Conservation (phyloP, 768 basidiomycete species). For the Tephrocybe sp. region DNA sequence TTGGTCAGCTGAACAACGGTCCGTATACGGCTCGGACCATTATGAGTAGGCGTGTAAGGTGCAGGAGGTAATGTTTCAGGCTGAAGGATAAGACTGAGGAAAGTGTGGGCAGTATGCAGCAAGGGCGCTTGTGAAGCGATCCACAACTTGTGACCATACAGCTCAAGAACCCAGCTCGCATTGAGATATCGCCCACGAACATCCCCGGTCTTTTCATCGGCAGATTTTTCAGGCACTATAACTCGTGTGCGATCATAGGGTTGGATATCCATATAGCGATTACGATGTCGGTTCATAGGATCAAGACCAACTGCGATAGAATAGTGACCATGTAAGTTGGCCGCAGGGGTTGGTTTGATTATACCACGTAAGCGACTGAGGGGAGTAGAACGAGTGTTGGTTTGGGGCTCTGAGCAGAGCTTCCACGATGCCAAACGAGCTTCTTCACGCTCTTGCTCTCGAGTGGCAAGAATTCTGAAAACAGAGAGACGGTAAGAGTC, state of each 20-base stretch:
- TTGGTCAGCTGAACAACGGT: slow-evolving; percentile 84
- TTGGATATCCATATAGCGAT: slow-evolving; percentile 73
- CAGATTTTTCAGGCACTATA: slow-evolving; percentile 33
- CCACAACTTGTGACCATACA: slow-evolving; percentile 74
- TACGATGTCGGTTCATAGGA: slow-evolving; percentile 43
- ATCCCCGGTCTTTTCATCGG: slow-evolving; percentile 18
- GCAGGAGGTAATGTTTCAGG: slow-evolving; percentile 37
- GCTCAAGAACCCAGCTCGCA: slow-evolving; percentile 83
- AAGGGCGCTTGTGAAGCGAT: slow-evolving; percentile 86
- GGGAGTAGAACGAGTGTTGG: background rate
- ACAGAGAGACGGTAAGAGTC: slow-evolving; percentile 10
- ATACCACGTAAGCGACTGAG: background rate
- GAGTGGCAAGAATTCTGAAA: slow-evolving; percentile 6
- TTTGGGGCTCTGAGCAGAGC: background rate
- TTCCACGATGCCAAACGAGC: slow-evolving; percentile 13
- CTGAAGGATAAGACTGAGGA: slow-evolving; percentile 69
- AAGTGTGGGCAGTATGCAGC: slow-evolving; percentile 66
- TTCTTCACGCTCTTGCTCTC: slow-evolving; percentile 15
- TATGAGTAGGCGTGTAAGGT: slow-evolving; percentile 11
- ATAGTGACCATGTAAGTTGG: slow-evolving; percentile 42
- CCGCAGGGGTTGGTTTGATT: background rate
- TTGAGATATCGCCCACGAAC: slow-evolving; percentile 65
- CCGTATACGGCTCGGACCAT: slow-evolving; percentile 45
- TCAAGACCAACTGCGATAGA: slow-evolving; percentile 51
- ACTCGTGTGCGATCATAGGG: slow-evolving; percentile 86